These are phyloP conservation scores for Magnolia sinica DNA, from an alignment of 164 flowering plant species.

Conservation along the genomic window DNA sequence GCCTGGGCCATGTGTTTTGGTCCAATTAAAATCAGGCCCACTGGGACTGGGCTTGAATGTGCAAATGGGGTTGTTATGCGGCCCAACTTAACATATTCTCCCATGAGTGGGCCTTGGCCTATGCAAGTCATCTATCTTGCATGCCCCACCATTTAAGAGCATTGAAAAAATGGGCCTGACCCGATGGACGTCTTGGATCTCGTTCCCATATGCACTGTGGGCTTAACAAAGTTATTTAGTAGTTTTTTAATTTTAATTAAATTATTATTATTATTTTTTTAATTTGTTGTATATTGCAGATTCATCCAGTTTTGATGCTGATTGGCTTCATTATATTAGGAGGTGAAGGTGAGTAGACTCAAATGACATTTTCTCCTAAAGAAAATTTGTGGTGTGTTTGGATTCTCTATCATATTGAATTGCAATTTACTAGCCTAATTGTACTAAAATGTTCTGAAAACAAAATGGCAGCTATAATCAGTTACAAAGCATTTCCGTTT, in stretches of 20 bases:
- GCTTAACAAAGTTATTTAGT: background rate
- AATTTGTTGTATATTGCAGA: conserved; percentile 31
- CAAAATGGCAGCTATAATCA: conserved; percentile 67
- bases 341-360: conserved; percentile 71
- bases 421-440: background rate
- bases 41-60: too few relatives aligned
- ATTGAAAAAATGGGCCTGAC: background rate
- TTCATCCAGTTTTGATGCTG: conserved; percentile 92
- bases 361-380: background rate
- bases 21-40: too few relatives aligned
- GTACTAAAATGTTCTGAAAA: too few relatives aligned
- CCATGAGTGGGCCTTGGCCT: too few relatives aligned
- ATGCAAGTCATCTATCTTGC: too few relatives aligned
- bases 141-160: background rate
- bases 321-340: conserved; percentile 86
- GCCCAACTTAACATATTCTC: too few relatives aligned
- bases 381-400: background rate
- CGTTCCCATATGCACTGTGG: background rate
- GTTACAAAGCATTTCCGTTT: conserved; percentile 71
- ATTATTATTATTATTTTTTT: too few relatives aligned
- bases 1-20: too few relatives aligned
- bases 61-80: too few relatives aligned
- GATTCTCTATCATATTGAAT: too few relatives aligned
- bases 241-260: background rate
- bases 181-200: background rate